These are phyloP conservation scores for Nitzschia inconspicua DNA, from an alignment of 108 stramenopile genomes.

Conservation along the genomic window DNA sequence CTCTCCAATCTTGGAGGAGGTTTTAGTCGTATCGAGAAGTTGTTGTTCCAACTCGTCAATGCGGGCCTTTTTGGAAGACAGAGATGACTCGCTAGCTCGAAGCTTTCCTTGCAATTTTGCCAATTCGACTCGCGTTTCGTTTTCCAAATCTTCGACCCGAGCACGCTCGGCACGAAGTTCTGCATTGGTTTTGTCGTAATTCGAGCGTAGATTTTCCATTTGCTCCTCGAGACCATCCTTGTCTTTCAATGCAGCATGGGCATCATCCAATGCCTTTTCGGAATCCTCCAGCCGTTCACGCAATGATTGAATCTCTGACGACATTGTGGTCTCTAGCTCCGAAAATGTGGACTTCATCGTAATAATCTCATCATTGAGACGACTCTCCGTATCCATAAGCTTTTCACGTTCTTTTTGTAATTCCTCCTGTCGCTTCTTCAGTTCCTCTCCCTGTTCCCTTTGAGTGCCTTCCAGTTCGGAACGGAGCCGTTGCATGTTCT, in stretches of 20 bases:
- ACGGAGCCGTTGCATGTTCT: constrained; percentile 5
- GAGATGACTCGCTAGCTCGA: constrained; percentile 30
- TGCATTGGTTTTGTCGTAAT: constrained; percentile 1
- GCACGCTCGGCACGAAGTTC: constrained; percentile 19
- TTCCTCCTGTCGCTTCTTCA: constrained; percentile 7
- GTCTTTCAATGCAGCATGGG: constrained; percentile 1
- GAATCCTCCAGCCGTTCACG: constrained; percentile 6
- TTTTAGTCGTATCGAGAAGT: constrained; percentile 10
- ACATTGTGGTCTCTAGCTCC: constrained; percentile 2
- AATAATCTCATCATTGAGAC: constrained; percentile 26
- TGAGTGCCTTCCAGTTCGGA: constrained; percentile 1
- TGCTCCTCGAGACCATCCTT: constrained; percentile 3
- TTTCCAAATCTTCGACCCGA: constrained; percentile 25
- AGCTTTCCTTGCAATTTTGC: constrained; percentile 36
- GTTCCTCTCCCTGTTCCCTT: constrained; percentile 7
- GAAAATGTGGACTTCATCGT: constrained; percentile 14
- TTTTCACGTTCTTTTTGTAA: constrained; percentile 16
- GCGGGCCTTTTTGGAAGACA: constrained; percentile 24
- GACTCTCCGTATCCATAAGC: constrained; percentile 4
- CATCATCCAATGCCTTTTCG: constrained; percentile 7
- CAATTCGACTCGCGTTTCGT: constrained; percentile 27
- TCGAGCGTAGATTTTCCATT: constrained; percentile 7
- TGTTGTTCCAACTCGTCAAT: constrained; percentile 26
- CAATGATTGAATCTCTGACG: constrained; percentile 10
- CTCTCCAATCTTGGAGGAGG: constrained; percentile 24